These are phyloP conservation scores for Juglanconis juglandina DNA, from an alignment of 2,329 filamentous ascomycete species.

Conservation along the genomic window DNA sequence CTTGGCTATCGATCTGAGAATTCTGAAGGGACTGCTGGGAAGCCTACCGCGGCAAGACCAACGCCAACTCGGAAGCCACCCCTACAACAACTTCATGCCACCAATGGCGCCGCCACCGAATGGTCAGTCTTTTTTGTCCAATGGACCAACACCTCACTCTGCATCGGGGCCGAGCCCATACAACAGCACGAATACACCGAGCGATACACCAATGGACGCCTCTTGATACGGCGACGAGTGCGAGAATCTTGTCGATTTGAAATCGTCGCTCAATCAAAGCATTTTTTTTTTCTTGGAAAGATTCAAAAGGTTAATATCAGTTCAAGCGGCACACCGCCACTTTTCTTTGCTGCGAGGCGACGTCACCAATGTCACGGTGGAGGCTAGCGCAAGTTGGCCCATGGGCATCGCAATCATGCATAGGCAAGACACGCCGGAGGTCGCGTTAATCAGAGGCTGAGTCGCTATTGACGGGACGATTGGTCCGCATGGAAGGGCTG, in stretches of 20 bases:
- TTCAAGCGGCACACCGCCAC: neutral
- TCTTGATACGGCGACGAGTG: neutral
- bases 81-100: neutral
- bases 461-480: too few relatives aligned
- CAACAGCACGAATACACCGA: constrained; percentile 3
- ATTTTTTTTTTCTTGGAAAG: too few relatives aligned
- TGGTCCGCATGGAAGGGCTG: too few relatives aligned
- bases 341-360: neutral
- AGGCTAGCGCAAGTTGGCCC: neutral
- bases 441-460: too few relatives aligned
- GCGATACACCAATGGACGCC: constrained; percentile 15
- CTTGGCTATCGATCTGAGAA: constrained; percentile 68
- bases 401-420: neutral
- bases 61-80: neutral
- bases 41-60: constrained; percentile 31
- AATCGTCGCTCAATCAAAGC: neutral
- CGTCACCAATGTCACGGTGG: neutral
- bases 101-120: constrained; percentile 3
- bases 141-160: constrained; percentile 9
- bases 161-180: constrained; percentile 6
- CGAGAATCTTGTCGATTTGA: neutral
- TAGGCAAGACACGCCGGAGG: too few relatives aligned
- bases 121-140: constrained; percentile 9
- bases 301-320: too few relatives aligned
- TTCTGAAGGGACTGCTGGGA: constrained; percentile 58